A percentile compares a stretch with the other conserved stretches of the same genome.
Conservation (phyloP, 2,329 filamentous ascomycete species). For the Colletotrichum neosansevieriae region DNA sequence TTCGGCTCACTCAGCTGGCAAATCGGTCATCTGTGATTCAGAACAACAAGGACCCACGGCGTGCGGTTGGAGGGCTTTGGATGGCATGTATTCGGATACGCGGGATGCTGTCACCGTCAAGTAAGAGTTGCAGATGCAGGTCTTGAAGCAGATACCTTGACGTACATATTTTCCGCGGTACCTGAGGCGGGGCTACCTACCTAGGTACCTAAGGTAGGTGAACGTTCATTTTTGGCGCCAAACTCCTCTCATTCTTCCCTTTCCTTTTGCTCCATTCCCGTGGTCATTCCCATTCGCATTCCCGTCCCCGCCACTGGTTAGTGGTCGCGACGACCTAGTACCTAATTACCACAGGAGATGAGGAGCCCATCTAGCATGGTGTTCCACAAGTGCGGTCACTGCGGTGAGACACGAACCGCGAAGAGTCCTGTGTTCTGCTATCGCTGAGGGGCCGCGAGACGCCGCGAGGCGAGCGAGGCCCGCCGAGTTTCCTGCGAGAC, state of each 20-base stretch:
- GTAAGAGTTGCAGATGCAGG: not conserved
- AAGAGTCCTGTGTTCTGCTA: not conserved
- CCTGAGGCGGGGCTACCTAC: not conserved
- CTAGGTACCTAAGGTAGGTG: not conserved
- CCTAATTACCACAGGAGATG: constrained; percentile 1
- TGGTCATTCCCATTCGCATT: constrained; percentile 18
- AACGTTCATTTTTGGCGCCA: constrained; percentile 1
- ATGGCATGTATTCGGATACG: not conserved
- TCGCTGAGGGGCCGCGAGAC: not conserved
- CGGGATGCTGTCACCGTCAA: not conserved
- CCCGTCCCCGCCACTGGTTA: not conserved
- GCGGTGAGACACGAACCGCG: constrained; percentile 15
- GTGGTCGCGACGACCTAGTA: not conserved
- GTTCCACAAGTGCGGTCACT: constrained; percentile 20
- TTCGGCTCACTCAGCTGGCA: not conserved
- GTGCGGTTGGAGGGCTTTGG: not conserved
- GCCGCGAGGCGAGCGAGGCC: constrained; percentile 17
- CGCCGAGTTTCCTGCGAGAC: constrained; percentile 19
- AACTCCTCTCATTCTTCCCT: not conserved
- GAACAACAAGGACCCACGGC: not conserved
- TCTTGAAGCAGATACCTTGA: not conserved
- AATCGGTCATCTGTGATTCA: not conserved
- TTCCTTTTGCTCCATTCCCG: constrained; percentile 5
- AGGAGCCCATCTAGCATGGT: constrained; percentile 16
- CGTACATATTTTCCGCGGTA: not conserved